A percentile compares a stretch with the other conserved stretches of the same genome.
phyloP scores from a whole-genome alignment of 257 asterid species.

The Jaltomata sinuosa region DNA sequence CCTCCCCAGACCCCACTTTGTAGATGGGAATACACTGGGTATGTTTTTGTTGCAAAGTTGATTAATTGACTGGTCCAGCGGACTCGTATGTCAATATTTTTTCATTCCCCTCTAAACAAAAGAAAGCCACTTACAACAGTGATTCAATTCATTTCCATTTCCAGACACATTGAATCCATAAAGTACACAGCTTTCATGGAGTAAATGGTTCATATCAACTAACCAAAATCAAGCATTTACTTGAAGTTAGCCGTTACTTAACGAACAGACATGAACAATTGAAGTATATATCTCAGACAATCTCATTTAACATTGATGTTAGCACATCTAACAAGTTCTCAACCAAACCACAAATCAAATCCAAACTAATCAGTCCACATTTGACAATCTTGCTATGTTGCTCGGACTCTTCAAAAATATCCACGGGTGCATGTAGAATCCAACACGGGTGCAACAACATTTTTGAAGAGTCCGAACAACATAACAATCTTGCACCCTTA shows the following conservation, averaged over 20 bases:
- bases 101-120: neutral
- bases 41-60: too few relatives aligned
- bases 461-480: too few relatives aligned
- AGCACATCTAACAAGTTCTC: neutral
- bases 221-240: neutral
- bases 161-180: neutral
- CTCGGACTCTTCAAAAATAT: too few relatives aligned
- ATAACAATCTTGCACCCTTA: too few relatives aligned
- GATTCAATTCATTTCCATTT: neutral
- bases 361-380: neutral
- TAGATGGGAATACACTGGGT: too few relatives aligned
- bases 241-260: neutral
- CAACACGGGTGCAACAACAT: too few relatives aligned
- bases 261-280: neutral
- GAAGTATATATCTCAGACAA: neutral
- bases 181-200: neutral
- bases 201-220: neutral
- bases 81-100: neutral
- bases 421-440: too few relatives aligned
- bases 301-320: neutral
- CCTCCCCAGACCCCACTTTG: too few relatives aligned
- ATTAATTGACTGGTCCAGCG: neutral
- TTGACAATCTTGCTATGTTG: neutral
- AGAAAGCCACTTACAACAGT: neutral
- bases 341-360: neutral